A percentile compares a stretch with the other conserved stretches of the same genome.
phyloP scores from a whole-genome alignment of 1,139 yeast species.

The Pichia norvegensis region DNA sequence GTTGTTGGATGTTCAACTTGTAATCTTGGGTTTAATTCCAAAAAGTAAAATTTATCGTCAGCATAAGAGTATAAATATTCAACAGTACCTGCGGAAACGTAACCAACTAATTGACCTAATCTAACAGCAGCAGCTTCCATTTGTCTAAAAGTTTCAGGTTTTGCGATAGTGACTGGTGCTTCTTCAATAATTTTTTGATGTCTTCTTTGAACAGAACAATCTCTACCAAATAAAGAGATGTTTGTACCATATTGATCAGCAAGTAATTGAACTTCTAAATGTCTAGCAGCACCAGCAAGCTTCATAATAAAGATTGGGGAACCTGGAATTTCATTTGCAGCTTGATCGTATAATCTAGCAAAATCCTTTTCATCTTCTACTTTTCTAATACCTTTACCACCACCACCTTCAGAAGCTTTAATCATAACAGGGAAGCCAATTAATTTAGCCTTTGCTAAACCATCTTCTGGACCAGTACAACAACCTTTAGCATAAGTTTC shows the following conservation, averaged over 20 bases:
- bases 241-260: conserved; percentile 96
- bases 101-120: conserved; percentile 91
- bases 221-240: conserved; percentile 90
- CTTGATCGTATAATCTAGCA: conserved; percentile 67
- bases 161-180: conserved; percentile 94
- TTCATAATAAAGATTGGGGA: conserved; percentile 94
- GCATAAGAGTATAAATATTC: conserved; percentile 91
- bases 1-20: conserved; percentile 99
- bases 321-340: conserved; percentile 91
- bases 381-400: conserved; percentile 97
- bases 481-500: conserved; percentile 82
- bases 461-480: conserved; percentile 79
- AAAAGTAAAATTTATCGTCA: conserved; percentile 89
- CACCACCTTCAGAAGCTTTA: conserved; percentile 98
- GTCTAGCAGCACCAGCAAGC: conserved; percentile 92
- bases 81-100: conserved; percentile 97
- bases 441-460: conserved; percentile 67
- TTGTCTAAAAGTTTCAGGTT: conserved; percentile 69
- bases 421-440: conserved; percentile 97
- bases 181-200: conserved; percentile 95
- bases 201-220: conserved; percentile 96
- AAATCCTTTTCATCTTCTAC: conserved; percentile 76
- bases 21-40: conserved; percentile 94
- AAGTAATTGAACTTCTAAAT: conserved; percentile 86
- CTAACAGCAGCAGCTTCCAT: conserved; percentile 98